Evolutionary conservation across 495 filamentous ascomycete species (phyloP), one percentile per base, ranked within the genome.

Genomic region (Chaetomium tenue): DNA sequence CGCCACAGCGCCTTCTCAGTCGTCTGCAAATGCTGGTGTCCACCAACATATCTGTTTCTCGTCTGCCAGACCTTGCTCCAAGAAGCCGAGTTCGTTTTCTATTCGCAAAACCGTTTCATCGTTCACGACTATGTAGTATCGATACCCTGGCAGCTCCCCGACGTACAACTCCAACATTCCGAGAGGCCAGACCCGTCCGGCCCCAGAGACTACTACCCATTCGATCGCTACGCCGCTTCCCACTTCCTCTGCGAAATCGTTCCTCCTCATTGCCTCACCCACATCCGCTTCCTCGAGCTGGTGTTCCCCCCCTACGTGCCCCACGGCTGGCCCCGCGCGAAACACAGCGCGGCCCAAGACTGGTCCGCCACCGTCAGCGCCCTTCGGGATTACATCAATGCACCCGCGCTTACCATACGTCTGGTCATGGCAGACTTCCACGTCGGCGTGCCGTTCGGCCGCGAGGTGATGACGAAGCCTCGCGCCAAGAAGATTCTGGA

Each of bases 21-120:
- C n/a, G 22, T 15, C 18, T 64, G 62, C 54, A 56, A 30, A 9
- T 63, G 60, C 33, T 63, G 50, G 48, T 39, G 5, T 48, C 60
- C 60, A n/a, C 60, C 60, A n/a, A 53, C 60, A n/a, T 13, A 22
- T n/a, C n/a, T 56, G 13, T 55, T 54, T 46, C 60, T 63, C 42
- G 46, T 55, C 48, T 55, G 60, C 16, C 48, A 37, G 1, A 15
- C 51, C 15, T 50, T 63, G 18, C 28, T 8, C 40, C 37, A 26
- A 16, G 60, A 63, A 13, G 60, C 60, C 11, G 16, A 63, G 30
- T 44, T 39, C n/a, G 60, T 53, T 25, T 53, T 53, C 25, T 53
- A 30, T 15, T 53, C 50, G 50, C 5, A 16, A 2, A 53, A 53
- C 40, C 60, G 60, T 3, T 63, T 63, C 23, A 44, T 63, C 39